Evolutionary conservation across 2,329 filamentous ascomycete genomes (phyloP).

Genomic region (Hypoxylon sp.): DNA sequence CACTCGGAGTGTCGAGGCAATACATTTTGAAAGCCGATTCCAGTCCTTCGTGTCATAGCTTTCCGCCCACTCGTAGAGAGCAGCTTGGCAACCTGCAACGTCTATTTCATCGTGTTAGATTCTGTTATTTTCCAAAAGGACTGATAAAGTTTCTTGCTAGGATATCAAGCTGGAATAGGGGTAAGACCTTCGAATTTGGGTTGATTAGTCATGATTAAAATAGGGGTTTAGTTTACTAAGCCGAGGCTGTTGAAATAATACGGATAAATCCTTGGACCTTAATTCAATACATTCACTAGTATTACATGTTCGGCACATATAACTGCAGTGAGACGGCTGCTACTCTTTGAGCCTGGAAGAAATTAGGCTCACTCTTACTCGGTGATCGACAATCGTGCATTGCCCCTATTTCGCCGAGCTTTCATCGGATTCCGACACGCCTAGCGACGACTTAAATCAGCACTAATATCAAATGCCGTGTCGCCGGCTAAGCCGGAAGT

Average conservation of each 20-base stretch:
- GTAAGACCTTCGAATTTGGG: not conserved
- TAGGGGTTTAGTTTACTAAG: not conserved
- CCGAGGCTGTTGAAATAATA: not conserved
- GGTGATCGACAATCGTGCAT: not conserved
- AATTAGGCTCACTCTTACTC: not conserved
- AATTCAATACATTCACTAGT: not conserved
- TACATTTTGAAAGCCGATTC: not conserved
- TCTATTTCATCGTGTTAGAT: not conserved
- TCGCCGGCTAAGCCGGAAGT: not conserved
- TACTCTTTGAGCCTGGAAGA: not conserved
- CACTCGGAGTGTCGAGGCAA: not conserved
- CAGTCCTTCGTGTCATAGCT: not conserved
- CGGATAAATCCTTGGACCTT: not conserved
- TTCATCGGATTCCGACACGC: not conserved
- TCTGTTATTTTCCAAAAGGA: not conserved
- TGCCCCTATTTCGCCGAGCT: not conserved
- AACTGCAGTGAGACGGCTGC: not conserved
- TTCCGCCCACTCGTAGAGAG: not conserved
- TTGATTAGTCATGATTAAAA: not conserved
- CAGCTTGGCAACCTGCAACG: constrained; percentile 1
- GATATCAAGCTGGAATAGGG: not conserved
- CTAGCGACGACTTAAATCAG: not conserved
- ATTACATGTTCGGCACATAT: not conserved
- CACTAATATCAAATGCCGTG: not conserved
- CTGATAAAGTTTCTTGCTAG: not conserved